A percentile compares a stretch with the other conserved stretches of the same genome.
phyloP scores from a whole-genome alignment of 177 flowering plant genomes.

The Telopea speciosissima region DNA sequence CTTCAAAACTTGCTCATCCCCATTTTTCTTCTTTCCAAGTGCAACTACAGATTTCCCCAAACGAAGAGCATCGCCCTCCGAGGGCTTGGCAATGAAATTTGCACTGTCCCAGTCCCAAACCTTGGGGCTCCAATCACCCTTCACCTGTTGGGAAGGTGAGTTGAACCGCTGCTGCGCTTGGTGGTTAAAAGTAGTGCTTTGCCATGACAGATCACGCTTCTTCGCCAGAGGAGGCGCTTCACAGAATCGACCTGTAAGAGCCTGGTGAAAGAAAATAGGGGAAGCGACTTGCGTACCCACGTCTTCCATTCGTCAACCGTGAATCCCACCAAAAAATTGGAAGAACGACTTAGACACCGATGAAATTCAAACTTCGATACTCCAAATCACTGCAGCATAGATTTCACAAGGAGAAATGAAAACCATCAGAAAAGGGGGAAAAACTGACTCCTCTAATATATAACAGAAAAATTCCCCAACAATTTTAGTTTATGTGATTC shows the following conservation, averaged over 20 bases:
- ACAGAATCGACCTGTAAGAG: conserved; percentile 37
- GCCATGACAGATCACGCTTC: conserved; percentile 56
- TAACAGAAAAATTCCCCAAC: too few relatives aligned
- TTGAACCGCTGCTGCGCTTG: conserved; percentile 14
- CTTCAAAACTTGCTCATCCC: not conserved
- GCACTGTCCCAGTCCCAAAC: conserved; percentile 75
- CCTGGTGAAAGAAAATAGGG: conserved; percentile 49
- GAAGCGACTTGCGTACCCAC: conserved; percentile 59
- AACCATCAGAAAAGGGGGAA: not conserved
- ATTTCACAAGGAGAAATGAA: not conserved
- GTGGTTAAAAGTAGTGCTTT: conserved; percentile 20
- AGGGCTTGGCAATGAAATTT: conserved; percentile 51
- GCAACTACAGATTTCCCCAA: conserved; percentile 9
- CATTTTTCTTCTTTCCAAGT: too few relatives aligned
- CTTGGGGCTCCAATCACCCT: conserved; percentile 55
- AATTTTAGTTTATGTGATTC: too few relatives aligned
- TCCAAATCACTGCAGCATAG: not conserved
- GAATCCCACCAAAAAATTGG: not conserved
- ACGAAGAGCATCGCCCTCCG: conserved; percentile 27
- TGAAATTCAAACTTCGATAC: not conserved
- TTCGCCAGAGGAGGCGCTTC: conserved; percentile 38
- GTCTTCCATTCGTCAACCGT: conserved; percentile 42
- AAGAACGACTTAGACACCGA: not conserved
- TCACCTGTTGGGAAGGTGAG: conserved; percentile 13
- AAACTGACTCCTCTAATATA: too few relatives aligned